Base-by-base conservation (phyloP, 805 yeast species). In the Nakazawaea holstii region DNA sequence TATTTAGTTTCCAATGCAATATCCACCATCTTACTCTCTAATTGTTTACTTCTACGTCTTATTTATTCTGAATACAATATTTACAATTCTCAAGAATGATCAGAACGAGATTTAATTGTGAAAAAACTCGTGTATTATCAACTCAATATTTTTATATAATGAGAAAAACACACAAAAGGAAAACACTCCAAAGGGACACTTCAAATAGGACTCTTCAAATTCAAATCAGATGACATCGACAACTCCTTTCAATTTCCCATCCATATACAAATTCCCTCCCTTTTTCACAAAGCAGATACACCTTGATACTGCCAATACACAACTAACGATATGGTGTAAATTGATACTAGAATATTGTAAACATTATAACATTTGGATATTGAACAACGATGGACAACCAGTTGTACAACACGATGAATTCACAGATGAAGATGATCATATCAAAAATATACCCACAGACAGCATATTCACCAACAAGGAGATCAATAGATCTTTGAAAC, bases 201-300 rank as follows among this genome's bases (percentile, higher is more conserved):
- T 20, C 24, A 5, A 20, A 20, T 20, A n/a, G 24, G 24, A 20
- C 24, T 20, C 24, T 20, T 20, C 24, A 20, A 20, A 3, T 20
- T 5, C n/a, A n/a, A 20, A 20, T 20, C 24, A 20, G 24, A 20
- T 20, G 24, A 20, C 24, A 5, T 20, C 24, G 24, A 20, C 24
- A 3, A 20, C 24, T 20, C 24, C 24, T 26, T 61, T 60, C 48
- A 48, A 55, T 44, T 70, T 69, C 45, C 86, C 87, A 5, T 61
- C 74, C 4, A 80, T 83, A 15, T 80, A 81, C 57, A 70, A 79
- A 35, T 92, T 90, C 63, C 97, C 97, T 6, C 99, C 99, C 0
- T 79, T 92, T 55, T 92, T 81, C 67, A 94, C 98, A 8, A 74
- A 80, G 51, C 99, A 92, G 65, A 90, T 94, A 20, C 91, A 92